Evolutionary conservation across 768 basidiomycete species (phyloP).

Genomic region (Boletus eberwhitei): DNA sequence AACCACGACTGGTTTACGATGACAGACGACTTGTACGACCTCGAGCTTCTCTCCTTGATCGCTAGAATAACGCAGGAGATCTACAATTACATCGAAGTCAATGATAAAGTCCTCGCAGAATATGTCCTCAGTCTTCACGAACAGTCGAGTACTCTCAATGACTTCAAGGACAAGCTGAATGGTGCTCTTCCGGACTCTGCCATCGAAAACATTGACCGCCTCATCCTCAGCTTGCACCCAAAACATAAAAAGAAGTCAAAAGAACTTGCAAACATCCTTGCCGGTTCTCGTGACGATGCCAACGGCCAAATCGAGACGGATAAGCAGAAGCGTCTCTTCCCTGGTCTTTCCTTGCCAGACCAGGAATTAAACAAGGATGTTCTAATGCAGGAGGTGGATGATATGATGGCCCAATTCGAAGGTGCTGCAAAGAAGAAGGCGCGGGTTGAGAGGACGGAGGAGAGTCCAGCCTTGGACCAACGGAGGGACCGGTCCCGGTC

Average conservation of each 20-base stretch:
- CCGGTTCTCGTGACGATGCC: conserved; percentile 27
- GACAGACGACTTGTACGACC: conserved; percentile 84
- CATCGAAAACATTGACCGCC: conserved; percentile 88
- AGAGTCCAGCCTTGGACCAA: conserved; percentile 57
- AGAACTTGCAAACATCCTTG: conserved; percentile 36
- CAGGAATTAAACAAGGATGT: conserved; percentile 69
- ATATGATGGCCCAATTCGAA: conserved; percentile 77
- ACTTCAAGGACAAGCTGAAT: conserved; percentile 79
- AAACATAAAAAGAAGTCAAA: conserved; percentile 79
- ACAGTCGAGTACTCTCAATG: conserved; percentile 68
- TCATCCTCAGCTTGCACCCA: conserved; percentile 92
- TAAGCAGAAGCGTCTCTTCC: conserved; percentile 82
- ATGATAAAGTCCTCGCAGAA: conserved; percentile 93
- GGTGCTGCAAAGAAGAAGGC: conserved; percentile 62
- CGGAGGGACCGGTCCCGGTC: conserved; percentile 47
- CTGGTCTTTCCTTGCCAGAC: conserved; percentile 83
- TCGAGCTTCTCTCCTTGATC: conserved; percentile 90
- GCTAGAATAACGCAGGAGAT: conserved; percentile 92
- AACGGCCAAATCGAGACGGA: conserved; percentile 53
- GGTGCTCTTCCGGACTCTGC: conserved; percentile 88
- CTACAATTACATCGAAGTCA: conserved; percentile 77
- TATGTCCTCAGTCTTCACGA: conserved; percentile 92
- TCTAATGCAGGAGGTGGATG: conserved; percentile 85
- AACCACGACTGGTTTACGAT: conserved; percentile 36
- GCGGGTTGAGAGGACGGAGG: conserved; percentile 39